A percentile compares a stretch with the other conserved stretches of the same genome.
Conservation (phyloP, 2,329 filamentous ascomycete genomes). For the Exophiala aquamarina region DNA sequence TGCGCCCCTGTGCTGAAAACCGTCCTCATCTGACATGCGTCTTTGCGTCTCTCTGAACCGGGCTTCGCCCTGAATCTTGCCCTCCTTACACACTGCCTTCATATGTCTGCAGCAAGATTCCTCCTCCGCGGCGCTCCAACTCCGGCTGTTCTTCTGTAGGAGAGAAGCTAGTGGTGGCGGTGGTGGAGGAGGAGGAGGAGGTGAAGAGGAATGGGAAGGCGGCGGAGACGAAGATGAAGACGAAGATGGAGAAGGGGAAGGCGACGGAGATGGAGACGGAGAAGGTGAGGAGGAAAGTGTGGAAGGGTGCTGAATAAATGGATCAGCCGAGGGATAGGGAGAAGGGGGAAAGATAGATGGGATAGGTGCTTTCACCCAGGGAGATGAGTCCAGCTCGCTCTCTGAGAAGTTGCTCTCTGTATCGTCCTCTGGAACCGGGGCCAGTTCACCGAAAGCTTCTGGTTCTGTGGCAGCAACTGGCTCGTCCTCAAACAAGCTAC, state of each 20-base stretch:
- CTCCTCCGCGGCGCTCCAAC: constrained; percentile 22
- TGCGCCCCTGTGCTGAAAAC: constrained; percentile 5
- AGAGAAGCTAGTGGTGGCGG: constrained; percentile 14
- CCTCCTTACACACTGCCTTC: constrained; percentile 19
- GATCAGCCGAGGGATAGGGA: too few relatives aligned
- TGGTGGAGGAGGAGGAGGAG: constrained; percentile 20
- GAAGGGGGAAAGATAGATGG: too few relatives aligned
- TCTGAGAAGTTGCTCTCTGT: too few relatives aligned
- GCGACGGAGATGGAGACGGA: neutral
- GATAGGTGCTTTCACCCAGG: too few relatives aligned
- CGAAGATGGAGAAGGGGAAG: neutral
- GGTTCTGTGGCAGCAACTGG: too few relatives aligned
- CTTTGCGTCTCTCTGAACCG: constrained; percentile 21
- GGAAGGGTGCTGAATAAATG: too few relatives aligned
- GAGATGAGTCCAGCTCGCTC: too few relatives aligned
- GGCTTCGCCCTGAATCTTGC: constrained; percentile 16
- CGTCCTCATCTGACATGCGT: constrained; percentile 15
- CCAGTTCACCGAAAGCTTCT: too few relatives aligned
- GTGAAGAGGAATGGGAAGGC: neutral
- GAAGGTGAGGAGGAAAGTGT: too few relatives aligned
- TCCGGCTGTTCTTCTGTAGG: constrained; percentile 3
- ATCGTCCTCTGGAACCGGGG: too few relatives aligned
- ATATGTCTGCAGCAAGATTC: constrained; percentile 25
- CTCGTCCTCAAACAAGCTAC: too few relatives aligned
- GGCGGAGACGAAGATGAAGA: neutral